Evolutionary conservation across 176 grass and related monocot genomes (phyloP), one percentile per base, ranked within the genome.

Genomic region (Rhynchospora pubera): DNA sequence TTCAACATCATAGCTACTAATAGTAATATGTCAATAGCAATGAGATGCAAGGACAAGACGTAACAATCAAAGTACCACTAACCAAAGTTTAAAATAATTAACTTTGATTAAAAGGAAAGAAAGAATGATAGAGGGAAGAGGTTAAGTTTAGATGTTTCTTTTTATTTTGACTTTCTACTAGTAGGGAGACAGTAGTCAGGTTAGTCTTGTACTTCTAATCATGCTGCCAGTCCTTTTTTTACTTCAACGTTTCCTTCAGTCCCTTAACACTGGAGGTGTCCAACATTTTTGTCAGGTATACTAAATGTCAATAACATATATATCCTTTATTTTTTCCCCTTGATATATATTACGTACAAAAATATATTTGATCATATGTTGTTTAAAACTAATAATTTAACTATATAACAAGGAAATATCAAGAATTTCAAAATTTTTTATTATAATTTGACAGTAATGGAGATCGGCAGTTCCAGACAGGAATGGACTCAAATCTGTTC

Each of bases 61-160:
- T 51, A 51, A 26, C 45, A 62, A 61, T 21, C 39, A 62, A 18
- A 46, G 13, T 7, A 53, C 9, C 26, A 47, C 34, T 28, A 44
- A 46, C 4, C 18, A 16, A 62, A 46, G 32, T 39, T 62, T 80
- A 80, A 80, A 62, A 45, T 62, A 80, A 80, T 80, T 80, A 62
- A 43, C 78, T 80, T 80, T 80, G 78, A 80, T 80, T 80, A 61
- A 62, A 80, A 80, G 78, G 56, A 16, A 80, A 80, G 78, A 46
- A 80, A 80, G 14, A 80, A 80, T 62, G 78, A 80, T 80, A 51
- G 39, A 62, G 32, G 78, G 13, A 80, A 80, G 18, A 62, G 78
- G 72, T 76, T 76, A 75, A 75, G 47, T 52, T 53, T 53, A 62
- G 78, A 46, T 46, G 23, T 42, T 61, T 62, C 42, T 63, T 80